Evolutionary conservation across 805 yeast species (phyloP).

Genomic region (Maudiozyma pseudohumilis): DNA sequence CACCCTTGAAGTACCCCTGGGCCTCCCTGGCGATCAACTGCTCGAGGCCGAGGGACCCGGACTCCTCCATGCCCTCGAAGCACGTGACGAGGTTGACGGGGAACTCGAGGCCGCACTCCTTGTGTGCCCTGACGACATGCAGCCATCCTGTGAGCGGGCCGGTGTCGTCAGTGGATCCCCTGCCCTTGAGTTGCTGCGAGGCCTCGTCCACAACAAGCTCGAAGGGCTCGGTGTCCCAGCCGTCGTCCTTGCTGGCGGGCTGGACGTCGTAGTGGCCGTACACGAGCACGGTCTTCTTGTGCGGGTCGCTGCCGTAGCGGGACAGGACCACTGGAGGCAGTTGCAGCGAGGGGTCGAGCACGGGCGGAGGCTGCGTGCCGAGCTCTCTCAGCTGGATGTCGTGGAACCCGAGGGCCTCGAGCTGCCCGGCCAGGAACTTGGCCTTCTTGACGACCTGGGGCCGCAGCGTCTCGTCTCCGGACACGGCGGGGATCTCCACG

Average conservation of each 20-base stretch:
- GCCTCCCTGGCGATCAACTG: constrained; percentile 74
- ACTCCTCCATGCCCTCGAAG: constrained; percentile 99
- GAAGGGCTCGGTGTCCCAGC: constrained; percentile 94
- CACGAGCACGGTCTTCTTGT: constrained; percentile 78
- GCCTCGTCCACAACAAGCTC: constrained; percentile 50
- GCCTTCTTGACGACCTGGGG: constrained; percentile 89
- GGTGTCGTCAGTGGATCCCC: constrained; percentile 96
- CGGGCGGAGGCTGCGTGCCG: constrained; percentile 91
- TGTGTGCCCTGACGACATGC: constrained; percentile 85
- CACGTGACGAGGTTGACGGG: constrained; percentile 91
- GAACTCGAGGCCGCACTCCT: constrained; percentile 68
- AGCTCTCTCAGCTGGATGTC: constrained; percentile 76
- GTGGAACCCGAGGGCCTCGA: constrained; percentile 62
- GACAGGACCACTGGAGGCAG: constrained; percentile 95
- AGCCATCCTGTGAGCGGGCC: constrained; percentile 98
- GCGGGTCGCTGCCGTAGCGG: constrained; percentile 71
- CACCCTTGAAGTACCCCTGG: constrained; percentile 66
- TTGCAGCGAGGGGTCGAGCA: constrained; percentile 49
- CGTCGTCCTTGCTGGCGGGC: constrained; percentile 87
- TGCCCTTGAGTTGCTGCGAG: constrained; percentile 66
- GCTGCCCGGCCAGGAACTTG: constrained; percentile 61
- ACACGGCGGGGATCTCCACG: constrained; percentile 91
- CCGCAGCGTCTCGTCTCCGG: constrained; percentile 81
- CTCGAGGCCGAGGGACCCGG: constrained; percentile 90
- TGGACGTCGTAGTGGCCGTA: constrained; percentile 99